Conservation (phyloP, 1,284 basidiomycete species). For the Fomitopsis schrenkii region DNA sequence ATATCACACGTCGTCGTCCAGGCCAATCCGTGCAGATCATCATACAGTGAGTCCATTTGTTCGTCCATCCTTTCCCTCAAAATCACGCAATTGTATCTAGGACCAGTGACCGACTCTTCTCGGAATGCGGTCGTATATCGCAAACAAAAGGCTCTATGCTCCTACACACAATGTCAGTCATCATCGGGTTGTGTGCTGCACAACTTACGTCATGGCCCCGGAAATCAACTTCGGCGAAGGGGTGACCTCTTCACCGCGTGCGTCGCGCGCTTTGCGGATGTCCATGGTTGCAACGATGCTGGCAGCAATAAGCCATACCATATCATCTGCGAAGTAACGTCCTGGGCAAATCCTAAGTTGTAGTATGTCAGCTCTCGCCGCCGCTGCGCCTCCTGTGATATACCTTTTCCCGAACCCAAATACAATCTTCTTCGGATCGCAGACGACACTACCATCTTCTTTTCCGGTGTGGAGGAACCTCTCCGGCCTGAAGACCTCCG, state of each 20-base stretch:
- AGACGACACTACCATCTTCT: background rate
- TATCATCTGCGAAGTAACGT: slow-evolving; percentile 19
- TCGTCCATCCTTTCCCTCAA: too few species aligned
- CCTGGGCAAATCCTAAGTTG: slow-evolving; percentile 20
- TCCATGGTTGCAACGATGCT: slow-evolving; percentile 11
- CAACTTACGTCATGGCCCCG: too few species aligned
- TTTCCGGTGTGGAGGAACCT: background rate
- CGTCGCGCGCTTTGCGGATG: slow-evolving; percentile 8
- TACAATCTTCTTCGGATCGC: background rate
- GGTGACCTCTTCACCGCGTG: slow-evolving; percentile 4
- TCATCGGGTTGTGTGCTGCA: too few species aligned
- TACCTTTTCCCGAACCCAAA: background rate
- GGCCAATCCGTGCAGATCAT: too few species aligned
- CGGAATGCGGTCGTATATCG: too few species aligned
- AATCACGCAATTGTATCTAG: too few species aligned
- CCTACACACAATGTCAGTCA: too few species aligned
- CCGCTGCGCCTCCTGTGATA: background rate
- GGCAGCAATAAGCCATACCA: slow-evolving; percentile 20
- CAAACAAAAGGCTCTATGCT: too few species aligned
- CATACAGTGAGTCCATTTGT: too few species aligned
- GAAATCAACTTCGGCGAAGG: background rate
- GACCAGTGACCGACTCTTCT: too few species aligned
- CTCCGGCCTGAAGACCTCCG: slow-evolving; percentile 1
- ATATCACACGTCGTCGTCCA: too few species aligned
- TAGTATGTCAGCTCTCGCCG: background rate